Base-by-base conservation (phyloP, 176 grass and related monocot genomes). In the Carex parvula region DNA sequence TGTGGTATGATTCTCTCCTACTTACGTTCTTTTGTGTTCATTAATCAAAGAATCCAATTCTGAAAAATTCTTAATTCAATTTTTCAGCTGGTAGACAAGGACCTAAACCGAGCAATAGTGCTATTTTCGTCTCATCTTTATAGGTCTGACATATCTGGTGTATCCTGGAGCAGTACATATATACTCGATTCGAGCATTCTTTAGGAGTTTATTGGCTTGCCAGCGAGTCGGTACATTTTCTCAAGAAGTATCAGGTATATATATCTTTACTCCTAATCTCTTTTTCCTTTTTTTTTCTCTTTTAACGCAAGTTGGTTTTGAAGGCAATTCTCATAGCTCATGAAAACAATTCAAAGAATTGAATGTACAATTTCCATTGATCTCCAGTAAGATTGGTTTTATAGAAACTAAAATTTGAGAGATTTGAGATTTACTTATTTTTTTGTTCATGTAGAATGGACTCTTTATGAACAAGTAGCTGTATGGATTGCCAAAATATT, bases 401-500 rank as follows among this genome's bases (percentile, higher is more conserved):
- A 26, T 26, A 26, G 26, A 26, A 26, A 26, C 26, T 26, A 17
- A 9, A 75, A 84, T 84, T 73, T 70, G n/a, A 44, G n/a, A 48
- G 20, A 13, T 35, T 66, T 53, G 21, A 67, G 42, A 67, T 83
- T 64, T 64, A 4, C 48, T 83, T 26, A 33, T 66, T 69, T 64
- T 8, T 93, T 15, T 87, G 83, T 71, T 29, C 26, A 65, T 89
- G 89, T 81, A 99, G 96, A 94, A 87, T 99, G 96, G 96, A 90
- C 93, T 81, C 96, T 99, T 37, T 99, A 99, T 16, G 96, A 99
- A 85, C 96, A 99, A 84, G 96, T 99, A 46, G 91, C 93, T 0
- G 59, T 72, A 94, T 99, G 91, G 96, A 99, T 90, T 99, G 96
- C 74, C 93, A 95, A 75, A 88, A 85, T 55, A 77, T 93, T n/a